Evolutionary conservation across 2,329 filamentous ascomycete genomes (phyloP).

Genomic region (Chaetomiaceae sp.): DNA sequence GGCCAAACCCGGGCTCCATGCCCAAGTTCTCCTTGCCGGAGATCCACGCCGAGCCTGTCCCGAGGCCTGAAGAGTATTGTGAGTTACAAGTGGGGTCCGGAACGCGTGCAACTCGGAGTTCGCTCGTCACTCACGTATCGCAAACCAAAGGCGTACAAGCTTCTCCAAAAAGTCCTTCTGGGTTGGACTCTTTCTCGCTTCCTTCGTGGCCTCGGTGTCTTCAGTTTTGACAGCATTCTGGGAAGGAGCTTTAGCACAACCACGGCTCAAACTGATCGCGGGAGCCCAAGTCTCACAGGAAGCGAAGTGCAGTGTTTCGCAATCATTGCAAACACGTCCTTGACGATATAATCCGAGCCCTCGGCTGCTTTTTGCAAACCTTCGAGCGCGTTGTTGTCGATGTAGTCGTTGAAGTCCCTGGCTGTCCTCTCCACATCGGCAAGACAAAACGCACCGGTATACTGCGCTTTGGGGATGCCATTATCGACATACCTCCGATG

Average conservation of each 20-base stretch:
- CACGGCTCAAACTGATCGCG: not conserved
- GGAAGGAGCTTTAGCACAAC: no score
- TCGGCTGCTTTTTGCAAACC: constrained; percentile 30
- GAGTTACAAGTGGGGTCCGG: no score
- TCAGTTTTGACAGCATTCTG: not conserved
- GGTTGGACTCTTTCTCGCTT: constrained; percentile 16
- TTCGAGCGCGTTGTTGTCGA: constrained; percentile 29
- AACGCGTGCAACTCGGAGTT: no score
- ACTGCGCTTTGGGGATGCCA: constrained; percentile 24
- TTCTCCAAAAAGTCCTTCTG: constrained; percentile 36
- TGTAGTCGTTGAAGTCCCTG: constrained; percentile 33
- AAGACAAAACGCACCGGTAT: constrained; percentile 39
- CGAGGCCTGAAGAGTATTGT: constrained; percentile 38
- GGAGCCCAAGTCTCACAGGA: constrained; percentile 5
- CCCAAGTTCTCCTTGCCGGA: constrained; percentile 37
- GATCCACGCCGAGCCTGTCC: constrained; percentile 41
- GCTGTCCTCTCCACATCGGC: constrained; percentile 34
- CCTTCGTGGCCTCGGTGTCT: constrained; percentile 16
- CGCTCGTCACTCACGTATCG: constrained; percentile 37
- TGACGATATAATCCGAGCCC: constrained; percentile 26
- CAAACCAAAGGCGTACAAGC: constrained; percentile 44
- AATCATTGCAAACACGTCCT: constrained; percentile 29
- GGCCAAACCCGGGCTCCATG: constrained; percentile 35
- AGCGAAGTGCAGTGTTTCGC: constrained; percentile 23
- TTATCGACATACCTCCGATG: constrained; percentile 36